A percentile compares a stretch with the other conserved stretches of the same genome.
phyloP scores from a whole-genome alignment of 2,329 filamentous ascomycete species.

The Lasiodiplodia gonubiensis region DNA sequence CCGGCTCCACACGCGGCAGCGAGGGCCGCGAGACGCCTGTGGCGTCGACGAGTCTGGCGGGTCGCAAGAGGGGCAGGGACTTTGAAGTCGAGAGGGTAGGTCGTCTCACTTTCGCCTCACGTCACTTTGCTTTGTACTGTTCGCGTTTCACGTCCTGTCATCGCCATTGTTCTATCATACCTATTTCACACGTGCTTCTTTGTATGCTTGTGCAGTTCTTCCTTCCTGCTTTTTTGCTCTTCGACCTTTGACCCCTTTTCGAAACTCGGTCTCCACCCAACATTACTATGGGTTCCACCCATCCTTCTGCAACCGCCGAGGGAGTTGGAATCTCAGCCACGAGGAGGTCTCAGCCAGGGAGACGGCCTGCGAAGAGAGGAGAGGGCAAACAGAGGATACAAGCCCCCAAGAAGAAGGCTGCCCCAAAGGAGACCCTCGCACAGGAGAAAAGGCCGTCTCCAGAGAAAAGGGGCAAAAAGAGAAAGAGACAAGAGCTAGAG shows the following conservation, averaged over 20 bases:
- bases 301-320: not conserved
- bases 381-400: not conserved
- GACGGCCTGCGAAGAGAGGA: not conserved
- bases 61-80: conserved; percentile 76
- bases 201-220: not conserved
- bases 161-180: conserved; percentile 1
- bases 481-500: conserved; percentile 37
- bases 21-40: conserved; percentile 74
- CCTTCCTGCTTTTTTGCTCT: not conserved
- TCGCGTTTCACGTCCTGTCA: not conserved
- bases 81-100: conserved; percentile 80
- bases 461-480: not conserved
- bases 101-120: conserved; percentile 30
- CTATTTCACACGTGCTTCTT: not conserved
- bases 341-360: not conserved
- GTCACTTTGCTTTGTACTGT: conserved; percentile 13
- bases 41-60: conserved; percentile 64
- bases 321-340: not conserved
- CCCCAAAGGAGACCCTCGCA: conserved; percentile 46
- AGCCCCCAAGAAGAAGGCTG: not conserved
- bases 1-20: conserved; percentile 71
- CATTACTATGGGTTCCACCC: not conserved
- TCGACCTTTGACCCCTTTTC: not conserved
- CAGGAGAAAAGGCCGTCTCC: conserved; percentile 49
- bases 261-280: too few species aligned